Evolutionary conservation across 225 moss, liverwort and hornwort species (phyloP).

Genomic region (Physcomitrium patens): DNA sequence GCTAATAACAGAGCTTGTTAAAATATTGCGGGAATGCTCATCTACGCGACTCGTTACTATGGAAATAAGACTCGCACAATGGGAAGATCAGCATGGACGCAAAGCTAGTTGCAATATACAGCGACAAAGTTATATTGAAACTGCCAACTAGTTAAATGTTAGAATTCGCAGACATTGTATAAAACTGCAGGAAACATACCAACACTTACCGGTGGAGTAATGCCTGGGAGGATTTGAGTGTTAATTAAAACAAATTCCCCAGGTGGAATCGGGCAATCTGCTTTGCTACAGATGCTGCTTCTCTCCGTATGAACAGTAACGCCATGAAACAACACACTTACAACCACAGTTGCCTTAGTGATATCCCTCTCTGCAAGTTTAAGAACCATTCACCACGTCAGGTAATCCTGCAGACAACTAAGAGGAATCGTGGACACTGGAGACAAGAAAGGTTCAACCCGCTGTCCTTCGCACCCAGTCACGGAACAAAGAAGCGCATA

Average conservation of each 20-base stretch:
- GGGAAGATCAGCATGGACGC: background rate
- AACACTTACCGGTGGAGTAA: conserved; percentile 64
- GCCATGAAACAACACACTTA: conserved; percentile 64
- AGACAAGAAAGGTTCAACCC: background rate
- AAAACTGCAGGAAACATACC: background rate
- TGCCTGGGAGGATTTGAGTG: conserved; percentile 55
- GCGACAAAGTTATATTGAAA: conserved; percentile 1
- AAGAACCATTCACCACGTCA: background rate
- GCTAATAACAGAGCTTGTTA: background rate
- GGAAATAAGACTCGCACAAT: background rate
- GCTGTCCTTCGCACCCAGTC: background rate
- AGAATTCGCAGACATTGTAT: background rate
- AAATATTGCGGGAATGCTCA: background rate
- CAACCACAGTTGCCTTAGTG: conserved; percentile 47
- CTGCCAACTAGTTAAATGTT: background rate
- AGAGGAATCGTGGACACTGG: background rate
- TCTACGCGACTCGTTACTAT: background rate
- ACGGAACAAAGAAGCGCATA: background rate
- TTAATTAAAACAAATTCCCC: conserved; percentile 59
- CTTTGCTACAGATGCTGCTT: conserved; percentile 45
- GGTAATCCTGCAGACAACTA: background rate
- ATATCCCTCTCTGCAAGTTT: conserved; percentile 52
- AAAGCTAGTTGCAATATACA: background rate
- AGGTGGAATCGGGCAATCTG: conserved; percentile 59
- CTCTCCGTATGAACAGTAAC: conserved; percentile 62